phyloP scores from a whole-genome alignment of 352 stramenopile species.

The Globisporangium parvum region DNA sequence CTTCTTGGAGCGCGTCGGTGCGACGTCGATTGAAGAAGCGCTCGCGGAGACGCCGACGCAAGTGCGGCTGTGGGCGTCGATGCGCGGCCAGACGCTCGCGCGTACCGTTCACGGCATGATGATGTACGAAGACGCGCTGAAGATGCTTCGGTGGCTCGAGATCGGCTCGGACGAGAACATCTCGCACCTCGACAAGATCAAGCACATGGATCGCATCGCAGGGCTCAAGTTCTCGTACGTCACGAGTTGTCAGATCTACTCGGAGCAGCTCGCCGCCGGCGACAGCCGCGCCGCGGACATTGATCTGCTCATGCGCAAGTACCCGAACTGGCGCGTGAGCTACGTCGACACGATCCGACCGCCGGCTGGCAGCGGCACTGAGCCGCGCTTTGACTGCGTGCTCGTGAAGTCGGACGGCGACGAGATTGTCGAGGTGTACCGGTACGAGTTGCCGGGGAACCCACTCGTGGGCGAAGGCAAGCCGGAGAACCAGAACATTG shows the following conservation, averaged over 20 bases:
- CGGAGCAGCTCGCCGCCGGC: slow-evolving; percentile 62
- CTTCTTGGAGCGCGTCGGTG: slow-evolving; percentile 79
- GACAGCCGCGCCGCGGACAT: slow-evolving; percentile 92
- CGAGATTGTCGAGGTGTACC: slow-evolving; percentile 85
- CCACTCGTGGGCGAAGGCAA: slow-evolving; percentile 83
- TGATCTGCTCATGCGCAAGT: slow-evolving; percentile 95
- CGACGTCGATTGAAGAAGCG: slow-evolving; percentile 69
- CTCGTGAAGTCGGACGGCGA: slow-evolving; percentile 80
- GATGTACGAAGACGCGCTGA: slow-evolving; percentile 88
- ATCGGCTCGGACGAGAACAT: slow-evolving; percentile 82
- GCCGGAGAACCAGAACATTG: slow-evolving; percentile 86
- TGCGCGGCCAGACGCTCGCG: slow-evolving; percentile 81
- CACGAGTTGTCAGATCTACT: slow-evolving; percentile 88
- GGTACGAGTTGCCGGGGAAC: slow-evolving; percentile 79
- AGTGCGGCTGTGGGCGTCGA: slow-evolving; percentile 82
- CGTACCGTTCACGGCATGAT: slow-evolving; percentile 88
- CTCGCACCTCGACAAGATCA: slow-evolving; percentile 85
- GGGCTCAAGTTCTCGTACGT: slow-evolving; percentile 88
- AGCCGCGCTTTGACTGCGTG: slow-evolving; percentile 76
- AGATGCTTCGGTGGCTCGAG: slow-evolving; percentile 86
- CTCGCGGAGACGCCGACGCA: slow-evolving; percentile 77
- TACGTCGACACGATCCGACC: slow-evolving; percentile 84
- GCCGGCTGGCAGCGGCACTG: slow-evolving; percentile 52
- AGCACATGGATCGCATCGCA: slow-evolving; percentile 85
- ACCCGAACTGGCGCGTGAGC: slow-evolving; percentile 90